Percentiles rank a stretch among this genome's conserved stretches.
Conservation (phyloP, 2,329 filamentous ascomycete genomes). For the Spiromastix sp. region DNA sequence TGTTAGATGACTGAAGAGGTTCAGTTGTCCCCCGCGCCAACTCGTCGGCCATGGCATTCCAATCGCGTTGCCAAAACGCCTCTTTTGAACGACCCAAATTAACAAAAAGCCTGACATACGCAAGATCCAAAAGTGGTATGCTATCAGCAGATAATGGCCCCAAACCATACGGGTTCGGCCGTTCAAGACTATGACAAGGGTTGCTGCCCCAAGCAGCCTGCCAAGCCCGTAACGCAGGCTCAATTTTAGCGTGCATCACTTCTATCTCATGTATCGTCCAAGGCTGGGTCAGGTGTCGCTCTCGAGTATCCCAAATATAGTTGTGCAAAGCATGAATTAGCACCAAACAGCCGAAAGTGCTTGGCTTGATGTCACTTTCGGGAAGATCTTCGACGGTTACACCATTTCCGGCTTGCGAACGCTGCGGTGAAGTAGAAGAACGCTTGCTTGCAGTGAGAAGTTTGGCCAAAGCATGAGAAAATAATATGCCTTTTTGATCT, state of each 20-base stretch:
- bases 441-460: conserved; percentile 61
- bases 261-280: conserved; percentile 92
- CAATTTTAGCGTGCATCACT: conserved; percentile 90
- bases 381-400: conserved; percentile 40
- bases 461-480: conserved; percentile 70
- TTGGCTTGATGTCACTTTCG: conserved; percentile 61
- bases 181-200: conserved; percentile 70
- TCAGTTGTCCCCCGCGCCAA: conserved; percentile 68
- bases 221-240: conserved; percentile 89
- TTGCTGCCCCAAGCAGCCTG: conserved; percentile 85
- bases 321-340: conserved; percentile 93
- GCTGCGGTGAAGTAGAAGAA: conserved; percentile 14
- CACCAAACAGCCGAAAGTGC: conserved; percentile 83
- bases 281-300: conserved; percentile 74
- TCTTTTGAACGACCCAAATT: conserved; percentile 89
- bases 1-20: conserved; percentile 59
- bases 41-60: conserved; percentile 83
- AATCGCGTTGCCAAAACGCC: conserved; percentile 88
- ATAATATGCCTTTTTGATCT: conserved; percentile 62
- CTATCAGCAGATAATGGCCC: conserved; percentile 82
- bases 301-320: conserved; percentile 95
- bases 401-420: conserved; percentile 36
- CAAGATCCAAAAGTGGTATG: conserved; percentile 81
- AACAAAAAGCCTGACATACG: conserved; percentile 85
- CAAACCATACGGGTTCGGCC: conserved; percentile 71